Evolutionary conservation across 768 basidiomycete species (phyloP).

Genomic region (Candolleomyces efflorescens): DNA sequence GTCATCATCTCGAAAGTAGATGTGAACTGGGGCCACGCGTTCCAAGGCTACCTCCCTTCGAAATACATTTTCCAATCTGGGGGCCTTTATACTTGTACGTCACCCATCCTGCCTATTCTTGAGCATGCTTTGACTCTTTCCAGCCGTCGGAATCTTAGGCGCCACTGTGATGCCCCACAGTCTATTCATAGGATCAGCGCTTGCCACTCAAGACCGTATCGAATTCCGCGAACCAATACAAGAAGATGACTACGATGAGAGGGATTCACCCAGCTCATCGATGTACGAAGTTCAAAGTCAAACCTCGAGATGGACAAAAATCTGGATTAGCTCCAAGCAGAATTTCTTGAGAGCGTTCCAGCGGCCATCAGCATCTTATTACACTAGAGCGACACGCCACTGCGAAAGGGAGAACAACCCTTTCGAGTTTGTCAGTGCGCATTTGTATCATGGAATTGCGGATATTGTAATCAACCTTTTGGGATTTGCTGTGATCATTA

Average conservation of each 20-base stretch:
- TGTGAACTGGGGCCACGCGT: constrained; percentile 70
- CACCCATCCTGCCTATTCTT: constrained; percentile 1
- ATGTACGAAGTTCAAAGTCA: constrained; percentile 11
- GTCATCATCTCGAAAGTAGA: constrained; percentile 69
- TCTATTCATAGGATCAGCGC: constrained; percentile 82
- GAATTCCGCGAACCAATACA: constrained; percentile 25
- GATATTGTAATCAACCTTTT: constrained; percentile 70
- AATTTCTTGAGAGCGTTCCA: constrained; percentile 32
- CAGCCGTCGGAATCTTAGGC: constrained; percentile 70
- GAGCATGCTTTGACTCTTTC: background rate
- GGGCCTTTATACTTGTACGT: constrained; percentile 63
- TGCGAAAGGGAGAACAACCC: constrained; percentile 54
- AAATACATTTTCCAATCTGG: constrained; percentile 51
- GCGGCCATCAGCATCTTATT: constrained; percentile 29
- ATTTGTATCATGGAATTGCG: constrained; percentile 60
- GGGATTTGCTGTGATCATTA: constrained; percentile 85
- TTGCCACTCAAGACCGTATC: constrained; percentile 80
- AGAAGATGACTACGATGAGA: constrained; percentile 4
- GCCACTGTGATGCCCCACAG: constrained; percentile 95
- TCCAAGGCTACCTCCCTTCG: constrained; percentile 75
- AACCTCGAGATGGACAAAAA: constrained; percentile 10
- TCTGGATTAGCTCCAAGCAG: constrained; percentile 17
- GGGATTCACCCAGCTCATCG: constrained; percentile 9
- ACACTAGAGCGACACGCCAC: constrained; percentile 39
- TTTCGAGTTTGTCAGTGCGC: constrained; percentile 51